Conservation (phyloP, 1,284 basidiomycete species). For the Ceratobasidium sp. region DNA sequence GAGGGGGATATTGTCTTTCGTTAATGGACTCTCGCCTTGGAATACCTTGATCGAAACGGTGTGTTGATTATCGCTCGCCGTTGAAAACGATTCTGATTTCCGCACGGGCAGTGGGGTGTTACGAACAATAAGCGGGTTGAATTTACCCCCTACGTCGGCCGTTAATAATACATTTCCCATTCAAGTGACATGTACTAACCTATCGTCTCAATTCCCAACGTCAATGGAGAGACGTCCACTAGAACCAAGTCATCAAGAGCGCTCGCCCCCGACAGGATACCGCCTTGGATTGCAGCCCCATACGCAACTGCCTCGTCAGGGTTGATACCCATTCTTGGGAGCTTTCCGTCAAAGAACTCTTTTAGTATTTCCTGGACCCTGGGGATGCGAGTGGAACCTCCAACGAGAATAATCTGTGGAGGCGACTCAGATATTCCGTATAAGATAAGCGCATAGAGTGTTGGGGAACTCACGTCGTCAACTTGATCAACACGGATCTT, state of each 20-base stretch:
- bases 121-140: constrained; percentile 70
- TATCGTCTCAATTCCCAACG: constrained; percentile 71
- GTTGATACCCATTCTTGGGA: constrained; percentile 64
- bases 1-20: constrained; percentile 97
- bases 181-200: too few species aligned
- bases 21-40: constrained; percentile 94
- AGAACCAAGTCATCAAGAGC: constrained; percentile 65
- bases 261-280: constrained; percentile 67
- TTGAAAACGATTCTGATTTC: constrained; percentile 75
- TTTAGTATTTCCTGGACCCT: constrained; percentile 71
- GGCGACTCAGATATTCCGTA: too few species aligned
- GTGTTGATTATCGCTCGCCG: constrained; percentile 67
- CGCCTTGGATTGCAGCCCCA: constrained; percentile 71
- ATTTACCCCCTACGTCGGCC: constrained; percentile 73
- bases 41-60: constrained; percentile 69
- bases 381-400: constrained; percentile 73
- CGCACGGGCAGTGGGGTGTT: constrained; percentile 74
- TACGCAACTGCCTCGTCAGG: constrained; percentile 69
- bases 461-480: constrained; percentile 69
- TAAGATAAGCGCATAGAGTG: too few species aligned
- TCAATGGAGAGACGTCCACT: constrained; percentile 70
- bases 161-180: too few species aligned
- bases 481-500: constrained; percentile 72
- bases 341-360: constrained; percentile 67
- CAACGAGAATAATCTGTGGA: constrained; percentile 64